Percentiles rank a stretch among this genome's conserved stretches.
Evolutionary conservation across 495 filamentous ascomycete species (phyloP).

Genomic region (Penicillium riverlandense): DNA sequence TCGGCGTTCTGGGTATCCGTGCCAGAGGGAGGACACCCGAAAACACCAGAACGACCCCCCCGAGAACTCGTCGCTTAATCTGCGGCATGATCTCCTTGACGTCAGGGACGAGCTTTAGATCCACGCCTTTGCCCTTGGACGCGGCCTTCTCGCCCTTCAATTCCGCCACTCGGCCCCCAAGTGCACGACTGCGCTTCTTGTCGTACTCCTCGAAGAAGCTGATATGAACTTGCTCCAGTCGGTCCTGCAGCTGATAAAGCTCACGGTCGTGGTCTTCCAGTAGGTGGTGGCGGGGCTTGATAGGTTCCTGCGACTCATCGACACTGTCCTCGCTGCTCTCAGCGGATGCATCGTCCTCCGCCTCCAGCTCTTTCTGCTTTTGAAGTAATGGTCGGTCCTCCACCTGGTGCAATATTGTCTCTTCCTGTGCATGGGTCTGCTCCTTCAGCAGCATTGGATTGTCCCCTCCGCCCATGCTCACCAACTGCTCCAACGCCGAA

Average conservation of each 20-base stretch:
- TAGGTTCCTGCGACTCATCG: slow-evolving; percentile 36
- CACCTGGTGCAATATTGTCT: slow-evolving; percentile 80
- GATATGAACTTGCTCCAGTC: slow-evolving; percentile 66
- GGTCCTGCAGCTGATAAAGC: slow-evolving; percentile 62
- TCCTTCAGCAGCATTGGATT: slow-evolving; percentile 63
- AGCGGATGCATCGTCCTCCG: slow-evolving; percentile 58
- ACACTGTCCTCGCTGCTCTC: slow-evolving; percentile 37
- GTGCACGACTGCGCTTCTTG: slow-evolving; percentile 32
- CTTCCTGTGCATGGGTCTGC: slow-evolving; percentile 75
- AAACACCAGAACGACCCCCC: slow-evolving; percentile 66
- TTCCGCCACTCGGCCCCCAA: slow-evolving; percentile 54
- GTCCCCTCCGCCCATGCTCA: slow-evolving; percentile 68
- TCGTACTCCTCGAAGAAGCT: slow-evolving; percentile 82
- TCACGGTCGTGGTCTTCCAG: slow-evolving; percentile 81
- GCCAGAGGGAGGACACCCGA: slow-evolving; percentile 82
- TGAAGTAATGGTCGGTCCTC: slow-evolving; percentile 79
- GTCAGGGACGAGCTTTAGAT: slow-evolving; percentile 70
- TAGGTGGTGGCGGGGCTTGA: slow-evolving; percentile 62
- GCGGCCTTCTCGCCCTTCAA: slow-evolving; percentile 46
- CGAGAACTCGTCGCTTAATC: slow-evolving; percentile 68
- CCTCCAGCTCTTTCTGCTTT: slow-evolving; percentile 82
- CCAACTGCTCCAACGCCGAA: slow-evolving; percentile 65
- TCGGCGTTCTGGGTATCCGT: slow-evolving; percentile 74
- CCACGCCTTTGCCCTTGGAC: slow-evolving; percentile 46
- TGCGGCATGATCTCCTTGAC: slow-evolving; percentile 72